Conservation (phyloP, 768 basidiomycete genomes). For the Gautieria morchelliformis region DNA sequence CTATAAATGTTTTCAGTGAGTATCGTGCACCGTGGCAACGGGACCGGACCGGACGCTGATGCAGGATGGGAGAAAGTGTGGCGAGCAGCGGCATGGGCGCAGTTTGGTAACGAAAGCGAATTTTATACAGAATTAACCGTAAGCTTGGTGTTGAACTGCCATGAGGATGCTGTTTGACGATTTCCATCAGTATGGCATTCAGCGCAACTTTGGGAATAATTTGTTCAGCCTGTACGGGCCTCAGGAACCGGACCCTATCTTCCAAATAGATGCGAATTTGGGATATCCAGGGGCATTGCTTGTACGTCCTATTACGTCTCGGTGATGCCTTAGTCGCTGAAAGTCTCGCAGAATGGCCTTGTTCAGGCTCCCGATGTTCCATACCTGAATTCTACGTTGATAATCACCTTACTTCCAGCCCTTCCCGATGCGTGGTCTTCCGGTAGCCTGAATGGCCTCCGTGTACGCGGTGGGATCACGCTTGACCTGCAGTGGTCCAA, state of each 20-base stretch:
- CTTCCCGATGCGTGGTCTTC: constrained; percentile 51
- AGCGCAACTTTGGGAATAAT: constrained; percentile 52
- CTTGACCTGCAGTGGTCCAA: constrained; percentile 42
- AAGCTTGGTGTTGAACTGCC: constrained; percentile 15
- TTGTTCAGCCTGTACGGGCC: constrained; percentile 57
- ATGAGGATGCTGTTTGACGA: not conserved
- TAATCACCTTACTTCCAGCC: constrained; percentile 54
- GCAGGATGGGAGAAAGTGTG: constrained; percentile 74
- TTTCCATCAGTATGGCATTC: constrained; percentile 44
- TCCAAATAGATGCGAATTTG: constrained; percentile 75
- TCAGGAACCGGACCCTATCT: constrained; percentile 37
- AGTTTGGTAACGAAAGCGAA: constrained; percentile 42
- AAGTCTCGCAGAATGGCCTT: constrained; percentile 40
- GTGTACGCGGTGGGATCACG: constrained; percentile 53
- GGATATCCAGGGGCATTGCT: constrained; percentile 58
- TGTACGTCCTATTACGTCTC: constrained; percentile 27
- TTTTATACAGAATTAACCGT: constrained; percentile 62
- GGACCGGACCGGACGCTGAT: constrained; percentile 63
- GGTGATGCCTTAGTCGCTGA: not conserved
- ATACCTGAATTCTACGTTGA: constrained; percentile 36
- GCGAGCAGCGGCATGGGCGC: constrained; percentile 70
- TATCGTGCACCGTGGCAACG: constrained; percentile 57
- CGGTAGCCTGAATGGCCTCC: constrained; percentile 53
- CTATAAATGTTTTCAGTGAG: constrained; percentile 23
- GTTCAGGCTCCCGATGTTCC: constrained; percentile 63